phyloP scores from a whole-genome alignment of 2,329 filamentous ascomycete species.

The Fusarium coicis region DNA sequence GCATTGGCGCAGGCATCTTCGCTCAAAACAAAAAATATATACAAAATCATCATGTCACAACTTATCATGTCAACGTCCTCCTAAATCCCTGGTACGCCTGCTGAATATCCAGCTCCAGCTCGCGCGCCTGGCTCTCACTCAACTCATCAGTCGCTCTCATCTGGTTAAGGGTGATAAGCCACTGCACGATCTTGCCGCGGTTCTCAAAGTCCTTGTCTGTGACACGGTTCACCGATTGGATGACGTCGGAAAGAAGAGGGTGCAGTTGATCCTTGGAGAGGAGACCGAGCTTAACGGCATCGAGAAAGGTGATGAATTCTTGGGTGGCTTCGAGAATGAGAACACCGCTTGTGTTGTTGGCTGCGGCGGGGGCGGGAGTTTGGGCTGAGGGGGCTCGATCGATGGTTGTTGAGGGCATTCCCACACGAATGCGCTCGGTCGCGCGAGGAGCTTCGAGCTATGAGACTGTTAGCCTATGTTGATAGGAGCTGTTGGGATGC shows the following conservation, averaged over 20 bases:
- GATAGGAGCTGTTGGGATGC: fast-evolving
- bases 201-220: constrained; percentile 95
- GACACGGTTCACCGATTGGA: constrained; percentile 96
- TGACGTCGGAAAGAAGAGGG: constrained; percentile 92
- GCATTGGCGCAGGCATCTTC: constrained; percentile 17
- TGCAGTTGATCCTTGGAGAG: constrained; percentile 97
- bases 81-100: constrained; percentile 96
- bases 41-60: neutral
- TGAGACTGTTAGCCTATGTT: neutral
- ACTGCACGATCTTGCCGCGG: constrained; percentile 96
- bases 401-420: constrained; percentile 86
- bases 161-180: constrained; percentile 96
- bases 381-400: constrained; percentile 62
- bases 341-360: constrained; percentile 65
- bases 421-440: constrained; percentile 90
- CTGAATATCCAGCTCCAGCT: constrained; percentile 93
- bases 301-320: constrained; percentile 98
- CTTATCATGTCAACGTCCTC: constrained; percentile 69
- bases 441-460: constrained; percentile 95
- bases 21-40: constrained; percentile 14
- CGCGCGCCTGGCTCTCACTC: constrained; percentile 84
- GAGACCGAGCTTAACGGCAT: constrained; percentile 91
- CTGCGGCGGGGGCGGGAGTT: constrained; percentile 55
- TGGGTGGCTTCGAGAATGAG: constrained; percentile 92
- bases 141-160: constrained; percentile 97